Evolutionary conservation across 257 asterid genomes (phyloP), one percentile per base, ranked within the genome.

Genomic region (Nicotiana tomentosiformis): DNA sequence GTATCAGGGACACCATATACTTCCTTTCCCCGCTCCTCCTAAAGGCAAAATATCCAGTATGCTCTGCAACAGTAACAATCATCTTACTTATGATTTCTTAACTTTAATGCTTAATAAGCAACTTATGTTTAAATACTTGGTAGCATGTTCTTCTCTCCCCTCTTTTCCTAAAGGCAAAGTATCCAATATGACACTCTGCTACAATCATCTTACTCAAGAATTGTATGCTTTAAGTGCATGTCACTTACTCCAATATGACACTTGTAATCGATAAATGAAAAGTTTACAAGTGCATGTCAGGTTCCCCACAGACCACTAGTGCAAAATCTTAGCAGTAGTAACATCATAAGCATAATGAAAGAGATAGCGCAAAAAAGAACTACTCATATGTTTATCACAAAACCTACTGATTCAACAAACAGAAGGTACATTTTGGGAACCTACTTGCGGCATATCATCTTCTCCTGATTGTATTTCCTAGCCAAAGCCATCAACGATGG

Each of bases 401-500:
- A 55, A 15, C 60, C n/a, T 55, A 55, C 16, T 55, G 60, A 12
- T 55, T 14, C 60, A 10, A 37, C 9, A 37, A 68, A 11, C 11
- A 26, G n/a, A 43, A 43, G 10, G n/a, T n/a, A 39, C 46, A 70
- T n/a, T 32, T 56, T 10, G 20, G 72, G 15, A 80, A 46, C 79
- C 49, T 81, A 68, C 84, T 81, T 81, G 80, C 84, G 68, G 80
- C 84, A 81, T 10, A 81, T 81, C 80, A 67, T 81, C 66, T 56
- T 81, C 12, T 81, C 80, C 7, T 66, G 67, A 60, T 81, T 81
- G 61, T 66, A 81, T 39, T 81, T 81, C 67, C 84, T 81, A 55
- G 84, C 84, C 58, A 81, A 67, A 17, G 84, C 84, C 66, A 81
- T 67, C 84, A 81, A 81, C 8, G 84, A 81, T 37, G 84, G 84